Base-by-base conservation (phyloP, 73 alveolate species). In the Symbiodinium pilosum region DNA sequence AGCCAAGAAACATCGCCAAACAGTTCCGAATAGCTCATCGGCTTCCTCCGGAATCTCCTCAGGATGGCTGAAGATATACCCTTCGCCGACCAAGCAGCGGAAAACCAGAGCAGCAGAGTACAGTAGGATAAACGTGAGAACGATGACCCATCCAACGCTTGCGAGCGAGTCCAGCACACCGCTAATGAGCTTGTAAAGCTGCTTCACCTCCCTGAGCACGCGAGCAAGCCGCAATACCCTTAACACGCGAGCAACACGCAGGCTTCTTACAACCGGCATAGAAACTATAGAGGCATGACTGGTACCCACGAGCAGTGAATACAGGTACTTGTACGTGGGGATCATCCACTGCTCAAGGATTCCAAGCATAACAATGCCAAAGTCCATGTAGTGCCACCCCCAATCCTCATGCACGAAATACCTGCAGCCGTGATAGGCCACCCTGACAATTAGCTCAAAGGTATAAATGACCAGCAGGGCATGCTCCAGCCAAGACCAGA, bases 191-290 rank as follows among this genome's bases (percentile, higher is more conserved):
- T 88, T 88, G 86, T 88, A 88, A 38, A 88, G 95, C 95, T 88
- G 95, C 87, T 64, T 88, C 84, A 41, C 94, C 30, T 42, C 54
- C 54, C 77, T 34, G 77, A 91, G 77, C 51, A 91, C 81, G 43
- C 97, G 97, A 32, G 97, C 97, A 43, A 91, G 54, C 24, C 97
- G 87, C 81, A 91, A 26, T 30, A 91, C 97, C 11, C 97, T 71
- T 39, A 69, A 38, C 73, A 91, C 97, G 34, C 97, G 97, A 8
- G 77, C 88, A 32, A 91, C 77, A 43, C 97, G 97, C 51, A 91
- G 38, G 71, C 87, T 54, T 30, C 75, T 83, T 42, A 88, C 43
- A 26, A 88, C 38, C 30, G 38, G 73, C 95, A 88, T 59, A 34
- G 95, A 64, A 51, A 41, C 43, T 34, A 42, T n/a, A 21, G 36